A percentile compares a stretch with the other conserved stretches of the same genome.
Conservation (phyloP, 208 protist genomes). For the Wallacemonas collosoma region DNA sequence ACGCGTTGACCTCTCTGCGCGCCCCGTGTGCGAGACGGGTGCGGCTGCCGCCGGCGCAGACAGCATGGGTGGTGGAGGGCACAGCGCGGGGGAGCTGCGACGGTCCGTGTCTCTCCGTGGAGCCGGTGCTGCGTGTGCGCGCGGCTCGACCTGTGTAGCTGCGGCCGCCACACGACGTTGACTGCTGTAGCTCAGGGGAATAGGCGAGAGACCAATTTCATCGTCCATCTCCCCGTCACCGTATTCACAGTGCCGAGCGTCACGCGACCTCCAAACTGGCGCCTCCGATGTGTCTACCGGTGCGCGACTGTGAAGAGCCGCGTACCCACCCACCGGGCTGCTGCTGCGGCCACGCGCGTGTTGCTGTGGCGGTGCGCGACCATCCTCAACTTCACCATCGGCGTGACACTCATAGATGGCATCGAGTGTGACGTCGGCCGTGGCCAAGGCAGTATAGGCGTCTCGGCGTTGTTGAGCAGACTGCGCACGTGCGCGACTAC, state of each 20-base stretch:
- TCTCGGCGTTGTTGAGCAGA: conserved; percentile 3
- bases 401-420: conserved; percentile 26
- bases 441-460: not conserved
- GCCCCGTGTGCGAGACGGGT: not conserved
- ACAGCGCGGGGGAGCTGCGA: not conserved
- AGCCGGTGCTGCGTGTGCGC: not conserved
- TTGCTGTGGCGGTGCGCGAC: not conserved
- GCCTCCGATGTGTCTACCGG: too few relatives aligned
- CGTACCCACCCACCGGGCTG: not conserved
- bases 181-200: conserved; percentile 15
- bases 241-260: too few relatives aligned
- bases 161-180: not conserved
- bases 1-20: not conserved
- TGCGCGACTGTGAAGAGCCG: not conserved
- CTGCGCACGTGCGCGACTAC: conserved; percentile 5
- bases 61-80: conserved; percentile 1
- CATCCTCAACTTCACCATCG: conserved; percentile 7
- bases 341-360: too few relatives aligned
- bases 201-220: conserved; percentile 40
- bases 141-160: not conserved
- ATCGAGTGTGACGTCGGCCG: conserved; percentile 32
- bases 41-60: too few relatives aligned
- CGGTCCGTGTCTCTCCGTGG: not conserved
- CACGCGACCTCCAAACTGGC: too few relatives aligned
- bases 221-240: not conserved